Evolutionary conservation across 495 filamentous ascomycete genomes (phyloP).

Genomic region (Talaromyces thailandensis): DNA sequence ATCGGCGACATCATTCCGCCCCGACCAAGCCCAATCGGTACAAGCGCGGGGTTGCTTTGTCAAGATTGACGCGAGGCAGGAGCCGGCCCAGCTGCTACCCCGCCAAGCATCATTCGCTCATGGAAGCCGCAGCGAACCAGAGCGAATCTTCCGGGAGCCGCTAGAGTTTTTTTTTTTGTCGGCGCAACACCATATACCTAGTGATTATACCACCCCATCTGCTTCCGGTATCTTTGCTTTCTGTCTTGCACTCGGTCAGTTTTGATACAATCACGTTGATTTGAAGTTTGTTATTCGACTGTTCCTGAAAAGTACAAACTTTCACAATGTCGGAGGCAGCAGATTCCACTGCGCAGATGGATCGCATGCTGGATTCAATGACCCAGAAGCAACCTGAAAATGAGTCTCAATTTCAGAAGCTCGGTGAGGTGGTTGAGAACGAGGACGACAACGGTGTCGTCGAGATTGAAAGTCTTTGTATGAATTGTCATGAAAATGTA

Average conservation of each 20-base stretch:
- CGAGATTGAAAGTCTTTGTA: constrained; percentile 59
- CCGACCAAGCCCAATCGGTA: neutral
- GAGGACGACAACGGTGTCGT: constrained; percentile 39
- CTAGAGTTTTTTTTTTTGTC: constrained; percentile 15
- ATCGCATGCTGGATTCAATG: constrained; percentile 7
- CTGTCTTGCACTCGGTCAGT: neutral
- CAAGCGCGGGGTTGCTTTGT: constrained; percentile 10
- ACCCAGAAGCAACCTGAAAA: constrained; percentile 1
- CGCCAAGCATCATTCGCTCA: constrained; percentile 1
- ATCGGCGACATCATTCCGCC: constrained; percentile 2
- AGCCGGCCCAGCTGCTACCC: neutral
- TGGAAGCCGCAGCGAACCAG: constrained; percentile 28
- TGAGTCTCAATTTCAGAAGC: constrained; percentile 34
- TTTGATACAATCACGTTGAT: neutral
- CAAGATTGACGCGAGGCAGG: neutral
- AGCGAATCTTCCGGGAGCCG: constrained; percentile 30
- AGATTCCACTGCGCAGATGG: constrained; percentile 9
- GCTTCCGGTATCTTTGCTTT: neutral
- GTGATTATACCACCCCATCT: too few relatives aligned
- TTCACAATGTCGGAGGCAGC: constrained; percentile 25
- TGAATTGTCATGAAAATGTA: constrained; percentile 85
- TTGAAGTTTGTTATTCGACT: neutral
- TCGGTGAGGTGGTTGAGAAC: constrained; percentile 32
- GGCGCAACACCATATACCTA: neutral
- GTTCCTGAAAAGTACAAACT: neutral